Evolutionary conservation across 805 yeast genomes (phyloP), one percentile per base, ranked within the genome.

Genomic region (Hanseniaspora clermontiae): DNA sequence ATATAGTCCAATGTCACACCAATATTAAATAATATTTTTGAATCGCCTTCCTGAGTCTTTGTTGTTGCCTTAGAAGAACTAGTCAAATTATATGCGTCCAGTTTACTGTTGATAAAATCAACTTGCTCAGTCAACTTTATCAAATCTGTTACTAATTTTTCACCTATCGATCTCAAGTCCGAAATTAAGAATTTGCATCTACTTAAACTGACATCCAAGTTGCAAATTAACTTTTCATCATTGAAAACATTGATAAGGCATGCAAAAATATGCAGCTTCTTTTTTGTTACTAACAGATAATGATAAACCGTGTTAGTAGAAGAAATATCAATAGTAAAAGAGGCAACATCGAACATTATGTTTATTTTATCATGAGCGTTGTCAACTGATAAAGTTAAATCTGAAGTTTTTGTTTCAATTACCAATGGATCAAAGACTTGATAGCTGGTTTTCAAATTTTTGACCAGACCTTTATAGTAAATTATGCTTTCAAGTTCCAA

Each of bases 141-240:
- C 9, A 49, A 20, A 43, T 55, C 58, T 3, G 20, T 31, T 5
- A 47, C 49, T 2, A 55, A 3, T 5, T 46, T n/a, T 34, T 43
- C 34, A 24, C 57, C 53, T 19, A 19, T 43, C 8, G 46, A 20
- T 55, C 57, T 55, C 12, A 55, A 15, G 24, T 55, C 57, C 12
- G 46, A 32, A 27, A 55, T 8, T 32, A 49, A 48, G 12, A 42
- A 48, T 20, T 55, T 55, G 14, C 43, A 48, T 17, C 43, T 20
- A 15, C 34, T 38, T 9, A 37, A 15, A 8, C 29, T 37, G n/a
- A 55, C 32, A 29, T 48, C 57, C 11, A 55, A 14, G 43, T 51
- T 27, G 11, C 46, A 27, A 15, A 43, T 31, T n/a, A 27, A 15
- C 4, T 38, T 14, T 2, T 37, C 24, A 19, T 15, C 12, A 19